A percentile compares a stretch with the other conserved stretches of the same genome.
Evolutionary conservation across 257 asterid species (phyloP).

Genomic region (Galeopsis tetrahit): DNA sequence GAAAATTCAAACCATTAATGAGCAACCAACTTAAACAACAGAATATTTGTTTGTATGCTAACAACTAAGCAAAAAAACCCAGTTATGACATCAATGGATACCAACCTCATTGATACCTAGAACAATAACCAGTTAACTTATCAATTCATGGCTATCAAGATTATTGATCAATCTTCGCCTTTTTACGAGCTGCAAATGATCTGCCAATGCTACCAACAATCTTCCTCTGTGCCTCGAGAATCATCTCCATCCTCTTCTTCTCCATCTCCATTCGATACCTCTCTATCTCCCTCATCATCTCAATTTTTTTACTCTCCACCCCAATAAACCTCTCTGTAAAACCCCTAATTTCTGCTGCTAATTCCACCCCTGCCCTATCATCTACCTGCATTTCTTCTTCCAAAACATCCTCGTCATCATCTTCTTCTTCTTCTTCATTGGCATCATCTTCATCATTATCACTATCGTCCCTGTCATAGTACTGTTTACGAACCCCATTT

Average conservation of each 20-base stretch:
- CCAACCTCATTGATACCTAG: slow-evolving; percentile 5
- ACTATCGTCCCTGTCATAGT: slow-evolving; percentile 40
- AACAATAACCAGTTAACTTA: slow-evolving; percentile 6
- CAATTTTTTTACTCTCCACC: slow-evolving; percentile 82
- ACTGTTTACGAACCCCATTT: slow-evolving; percentile 45
- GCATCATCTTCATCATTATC: slow-evolving; percentile 33
- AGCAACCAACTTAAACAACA: slow-evolving; percentile 28
- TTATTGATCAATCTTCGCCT: slow-evolving; percentile 54
- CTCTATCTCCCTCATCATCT: slow-evolving; percentile 75
- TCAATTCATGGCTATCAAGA: slow-evolving; percentile 14
- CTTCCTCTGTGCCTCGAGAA: slow-evolving; percentile 72
- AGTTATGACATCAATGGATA: slow-evolving; percentile 29
- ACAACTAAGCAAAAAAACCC: slow-evolving; percentile 9
- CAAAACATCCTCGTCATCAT: slow-evolving; percentile 35
- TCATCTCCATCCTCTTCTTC: slow-evolving; percentile 88
- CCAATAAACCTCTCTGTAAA: slow-evolving; percentile 80
- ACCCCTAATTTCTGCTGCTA: slow-evolving; percentile 74
- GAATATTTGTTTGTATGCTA: slow-evolving; percentile 33
- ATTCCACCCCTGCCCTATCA: slow-evolving; percentile 52
- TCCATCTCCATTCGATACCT: slow-evolving; percentile 80
- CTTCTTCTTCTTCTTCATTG: slow-evolving; percentile 27
- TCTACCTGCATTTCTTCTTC: slow-evolving; percentile 41
- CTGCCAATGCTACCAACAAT: slow-evolving; percentile 65
- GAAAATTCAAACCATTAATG: background rate
- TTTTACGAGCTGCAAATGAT: slow-evolving; percentile 65